A percentile compares a stretch with the other conserved stretches of the same genome.
Conservation (phyloP, 257 asterid species). For the Solanum sitiens region DNA sequence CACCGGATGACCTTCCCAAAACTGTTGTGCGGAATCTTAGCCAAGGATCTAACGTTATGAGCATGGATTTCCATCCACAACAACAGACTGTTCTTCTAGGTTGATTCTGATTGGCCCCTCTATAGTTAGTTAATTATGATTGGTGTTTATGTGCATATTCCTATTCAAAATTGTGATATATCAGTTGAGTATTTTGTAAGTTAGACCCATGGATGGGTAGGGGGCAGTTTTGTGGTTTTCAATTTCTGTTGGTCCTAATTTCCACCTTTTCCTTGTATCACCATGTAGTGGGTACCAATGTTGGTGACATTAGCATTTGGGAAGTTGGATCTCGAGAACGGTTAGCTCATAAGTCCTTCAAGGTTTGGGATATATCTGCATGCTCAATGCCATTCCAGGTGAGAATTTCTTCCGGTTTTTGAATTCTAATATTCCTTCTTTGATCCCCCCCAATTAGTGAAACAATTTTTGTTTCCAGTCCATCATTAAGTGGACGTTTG, state of each 20-base stretch:
- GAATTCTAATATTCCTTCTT: constrained; percentile 8
- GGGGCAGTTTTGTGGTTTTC: background rate
- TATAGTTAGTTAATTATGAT: background rate
- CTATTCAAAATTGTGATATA: background rate
- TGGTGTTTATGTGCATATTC: background rate
- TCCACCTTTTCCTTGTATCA: constrained; percentile 2
- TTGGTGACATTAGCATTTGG: constrained; percentile 98
- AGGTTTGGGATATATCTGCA: constrained; percentile 80
- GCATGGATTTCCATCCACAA: constrained; percentile 98
- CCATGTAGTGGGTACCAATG: constrained; percentile 87
- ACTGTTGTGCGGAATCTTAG: constrained; percentile 69
- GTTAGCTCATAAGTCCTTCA: constrained; percentile 72
- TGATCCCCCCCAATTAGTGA: background rate
- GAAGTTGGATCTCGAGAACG: constrained; percentile 93
- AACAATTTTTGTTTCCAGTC: background rate
- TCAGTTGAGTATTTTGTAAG: background rate
- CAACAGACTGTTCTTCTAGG: constrained; percentile 96
- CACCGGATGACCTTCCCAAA: constrained; percentile 96
- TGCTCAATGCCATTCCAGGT: constrained; percentile 94
- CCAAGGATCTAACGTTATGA: constrained; percentile 95
- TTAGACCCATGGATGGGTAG: background rate
- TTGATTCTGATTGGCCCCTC: constrained; percentile 9
- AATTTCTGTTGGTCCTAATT: background rate
- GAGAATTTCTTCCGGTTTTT: constrained; percentile 10
- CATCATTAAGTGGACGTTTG: background rate